Evolutionary conservation across 202 grass and related monocot species (phyloP).

Genomic region (Thinopyrum obtusiflorum): DNA sequence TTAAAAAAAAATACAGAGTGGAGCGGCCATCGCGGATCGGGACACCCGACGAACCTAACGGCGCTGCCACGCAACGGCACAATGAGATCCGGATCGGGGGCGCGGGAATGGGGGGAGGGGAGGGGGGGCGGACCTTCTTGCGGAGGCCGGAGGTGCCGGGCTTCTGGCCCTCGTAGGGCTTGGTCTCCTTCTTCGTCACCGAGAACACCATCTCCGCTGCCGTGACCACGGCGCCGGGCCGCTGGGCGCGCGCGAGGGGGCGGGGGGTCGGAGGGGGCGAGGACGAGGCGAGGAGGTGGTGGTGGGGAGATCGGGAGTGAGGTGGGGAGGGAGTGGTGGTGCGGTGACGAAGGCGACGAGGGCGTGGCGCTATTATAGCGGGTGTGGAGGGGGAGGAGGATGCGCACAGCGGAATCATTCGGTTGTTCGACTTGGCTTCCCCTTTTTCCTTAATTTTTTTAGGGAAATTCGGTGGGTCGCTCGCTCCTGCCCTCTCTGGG

Average conservation of each 20-base stretch:
- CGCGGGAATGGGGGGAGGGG: neutral
- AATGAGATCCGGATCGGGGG: neutral
- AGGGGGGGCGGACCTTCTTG: slow-evolving; percentile 62
- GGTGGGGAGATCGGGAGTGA: slow-evolving; percentile 39
- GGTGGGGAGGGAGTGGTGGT: slow-evolving; percentile 28
- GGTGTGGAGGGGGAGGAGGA: neutral
- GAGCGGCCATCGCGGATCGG: slow-evolving; percentile 34
- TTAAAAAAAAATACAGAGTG: neutral
- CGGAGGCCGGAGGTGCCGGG: slow-evolving; percentile 95
- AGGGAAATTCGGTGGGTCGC: neutral
- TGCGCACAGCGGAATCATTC: slow-evolving; percentile 33
- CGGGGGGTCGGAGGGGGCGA: neutral
- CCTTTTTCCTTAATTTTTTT: neutral
- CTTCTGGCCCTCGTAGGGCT: slow-evolving; percentile 91
- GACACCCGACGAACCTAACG: neutral
- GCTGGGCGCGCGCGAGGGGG: slow-evolving; percentile 10
- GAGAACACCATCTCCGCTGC: slow-evolving; percentile 62
- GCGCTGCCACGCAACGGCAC: neutral
- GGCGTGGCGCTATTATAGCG: slow-evolving; percentile 53
- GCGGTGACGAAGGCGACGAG: slow-evolving; percentile 37
- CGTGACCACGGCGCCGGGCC: neutral
- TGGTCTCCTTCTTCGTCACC: slow-evolving; percentile 63
- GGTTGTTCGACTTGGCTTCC: neutral
- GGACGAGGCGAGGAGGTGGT: slow-evolving; percentile 7
- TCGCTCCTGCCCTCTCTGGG: no score